Evolutionary conservation across 352 stramenopile genomes (phyloP).

Genomic region (Globisporangium spinosum): DNA sequence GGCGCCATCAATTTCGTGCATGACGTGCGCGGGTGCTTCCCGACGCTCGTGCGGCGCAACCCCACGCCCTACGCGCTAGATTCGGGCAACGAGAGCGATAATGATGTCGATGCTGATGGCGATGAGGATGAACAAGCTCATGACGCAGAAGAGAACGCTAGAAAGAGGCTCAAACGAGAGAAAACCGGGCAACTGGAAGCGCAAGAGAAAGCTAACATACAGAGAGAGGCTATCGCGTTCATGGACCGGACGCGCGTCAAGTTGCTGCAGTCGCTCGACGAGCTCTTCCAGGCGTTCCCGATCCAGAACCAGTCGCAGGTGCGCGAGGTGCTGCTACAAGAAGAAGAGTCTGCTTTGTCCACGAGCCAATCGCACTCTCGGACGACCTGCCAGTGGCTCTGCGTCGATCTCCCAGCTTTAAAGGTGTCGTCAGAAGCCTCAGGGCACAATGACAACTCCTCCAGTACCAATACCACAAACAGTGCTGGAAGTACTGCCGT

Average conservation of each 20-base stretch:
- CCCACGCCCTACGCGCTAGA: constrained; percentile 28
- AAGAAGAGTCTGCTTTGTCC: constrained; percentile 19
- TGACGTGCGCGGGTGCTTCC: constrained; percentile 58
- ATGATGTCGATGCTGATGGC: constrained; percentile 11
- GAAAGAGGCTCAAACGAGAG: constrained; percentile 13
- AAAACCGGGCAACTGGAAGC: not conserved
- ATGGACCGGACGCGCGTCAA: constrained; percentile 39
- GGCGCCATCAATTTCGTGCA: constrained; percentile 46
- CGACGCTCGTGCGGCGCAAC: constrained; percentile 53
- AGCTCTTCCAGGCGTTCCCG: constrained; percentile 38
- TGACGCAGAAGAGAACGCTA: not conserved
- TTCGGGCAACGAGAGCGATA: constrained; percentile 29
- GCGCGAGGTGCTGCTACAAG: constrained; percentile 20
- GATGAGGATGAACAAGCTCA: not conserved
- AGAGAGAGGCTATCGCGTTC: constrained; percentile 22
- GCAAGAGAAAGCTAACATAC: not conserved
- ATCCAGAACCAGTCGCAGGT: constrained; percentile 33
- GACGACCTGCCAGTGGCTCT: constrained; percentile 45
- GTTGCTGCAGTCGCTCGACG: constrained; percentile 33
- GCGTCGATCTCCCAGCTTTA: constrained; percentile 42
- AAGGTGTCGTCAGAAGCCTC: too few relatives aligned
- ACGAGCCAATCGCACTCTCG: not conserved
- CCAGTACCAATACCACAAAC: too few relatives aligned
- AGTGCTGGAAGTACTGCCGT: too few relatives aligned
- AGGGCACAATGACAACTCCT: too few relatives aligned